A percentile compares a stretch with the other conserved stretches of the same genome.
Evolutionary conservation across 1,139 yeast genomes (phyloP).

Genomic region (Nakaseomyces glabratus): DNA sequence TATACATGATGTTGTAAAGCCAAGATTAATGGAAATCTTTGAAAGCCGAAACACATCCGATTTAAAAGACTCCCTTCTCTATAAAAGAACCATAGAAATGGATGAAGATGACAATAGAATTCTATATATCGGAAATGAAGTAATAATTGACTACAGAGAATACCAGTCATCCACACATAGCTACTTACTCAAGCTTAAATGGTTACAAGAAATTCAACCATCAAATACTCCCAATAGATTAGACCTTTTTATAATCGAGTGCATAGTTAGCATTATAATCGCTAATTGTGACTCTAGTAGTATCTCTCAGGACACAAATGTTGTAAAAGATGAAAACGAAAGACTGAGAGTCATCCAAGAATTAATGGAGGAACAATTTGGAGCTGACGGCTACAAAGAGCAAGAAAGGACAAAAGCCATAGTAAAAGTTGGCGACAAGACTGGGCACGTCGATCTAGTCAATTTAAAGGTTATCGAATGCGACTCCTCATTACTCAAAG

Average conservation of each 20-base stretch:
- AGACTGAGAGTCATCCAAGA: conserved; percentile 4
- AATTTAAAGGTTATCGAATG: conserved; percentile 3
- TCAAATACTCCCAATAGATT: too few relatives aligned
- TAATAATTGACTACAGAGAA: conserved; percentile 4
- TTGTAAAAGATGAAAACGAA: neutral
- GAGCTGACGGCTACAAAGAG: conserved; percentile 1
- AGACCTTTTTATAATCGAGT: too few relatives aligned
- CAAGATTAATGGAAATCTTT: conserved; percentile 1
- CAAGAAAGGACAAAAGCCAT: neutral
- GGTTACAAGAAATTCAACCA: conserved; percentile 4
- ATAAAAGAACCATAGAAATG: conserved; percentile 3
- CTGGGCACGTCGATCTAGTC: conserved; percentile 1
- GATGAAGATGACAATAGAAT: conserved; percentile 3
- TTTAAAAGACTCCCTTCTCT: neutral
- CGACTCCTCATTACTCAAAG: conserved; percentile 5
- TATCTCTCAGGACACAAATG: too few relatives aligned
- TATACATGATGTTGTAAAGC: neutral
- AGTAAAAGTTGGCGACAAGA: conserved; percentile 5
- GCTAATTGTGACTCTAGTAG: too few relatives aligned
- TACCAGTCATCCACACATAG: conserved; percentile 4
- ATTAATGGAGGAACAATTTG: conserved; percentile 4
- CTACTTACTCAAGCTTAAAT: conserved; percentile 3
- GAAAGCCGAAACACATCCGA: neutral
- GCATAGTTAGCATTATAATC: too few relatives aligned
- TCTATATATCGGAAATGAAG: conserved; percentile 2